phyloP scores from a whole-genome alignment of 352 stramenopile genomes.

The Elongisporangium undulatum region DNA sequence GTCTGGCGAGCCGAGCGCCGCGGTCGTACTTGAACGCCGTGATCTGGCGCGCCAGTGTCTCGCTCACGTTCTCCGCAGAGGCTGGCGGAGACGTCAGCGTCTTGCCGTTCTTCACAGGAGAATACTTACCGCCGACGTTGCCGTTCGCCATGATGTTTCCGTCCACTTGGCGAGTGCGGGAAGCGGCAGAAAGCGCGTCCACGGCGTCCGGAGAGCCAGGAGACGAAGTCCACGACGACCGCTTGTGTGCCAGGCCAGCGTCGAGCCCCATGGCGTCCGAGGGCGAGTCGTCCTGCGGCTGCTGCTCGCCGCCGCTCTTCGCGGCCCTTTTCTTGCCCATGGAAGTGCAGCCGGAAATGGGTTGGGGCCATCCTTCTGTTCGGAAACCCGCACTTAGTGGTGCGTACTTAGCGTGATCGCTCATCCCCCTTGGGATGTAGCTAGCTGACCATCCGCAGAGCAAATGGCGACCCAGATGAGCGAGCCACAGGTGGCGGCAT shows the following conservation, averaged over 20 bases:
- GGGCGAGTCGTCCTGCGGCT: neutral
- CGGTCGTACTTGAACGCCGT: slow-evolving; percentile 6
- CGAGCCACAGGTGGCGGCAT: neutral
- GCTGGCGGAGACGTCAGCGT: neutral
- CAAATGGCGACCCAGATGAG: neutral
- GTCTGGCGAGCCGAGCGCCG: slow-evolving; percentile 11
- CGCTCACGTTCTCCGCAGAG: neutral
- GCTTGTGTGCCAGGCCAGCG: neutral
- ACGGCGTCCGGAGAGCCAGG: neutral
- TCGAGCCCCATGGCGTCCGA: neutral
- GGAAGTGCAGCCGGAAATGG: neutral
- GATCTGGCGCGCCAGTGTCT: neutral
- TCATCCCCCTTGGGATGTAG: no score
- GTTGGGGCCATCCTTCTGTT: neutral
- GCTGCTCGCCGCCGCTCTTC: neutral
- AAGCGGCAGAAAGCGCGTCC: neutral
- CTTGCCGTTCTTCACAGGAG: neutral
- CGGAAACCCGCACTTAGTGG: neutral
- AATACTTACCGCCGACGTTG: neutral
- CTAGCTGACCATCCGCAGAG: neutral
- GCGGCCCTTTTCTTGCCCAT: neutral
- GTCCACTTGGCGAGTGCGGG: neutral
- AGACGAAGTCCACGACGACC: neutral
- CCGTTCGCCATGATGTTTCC: neutral
- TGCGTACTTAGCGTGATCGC: neutral